Evolutionary conservation across 495 filamentous ascomycete species (phyloP), one percentile per base, ranked within the genome.

Genomic region (Thermothielavioides terrestris): DNA sequence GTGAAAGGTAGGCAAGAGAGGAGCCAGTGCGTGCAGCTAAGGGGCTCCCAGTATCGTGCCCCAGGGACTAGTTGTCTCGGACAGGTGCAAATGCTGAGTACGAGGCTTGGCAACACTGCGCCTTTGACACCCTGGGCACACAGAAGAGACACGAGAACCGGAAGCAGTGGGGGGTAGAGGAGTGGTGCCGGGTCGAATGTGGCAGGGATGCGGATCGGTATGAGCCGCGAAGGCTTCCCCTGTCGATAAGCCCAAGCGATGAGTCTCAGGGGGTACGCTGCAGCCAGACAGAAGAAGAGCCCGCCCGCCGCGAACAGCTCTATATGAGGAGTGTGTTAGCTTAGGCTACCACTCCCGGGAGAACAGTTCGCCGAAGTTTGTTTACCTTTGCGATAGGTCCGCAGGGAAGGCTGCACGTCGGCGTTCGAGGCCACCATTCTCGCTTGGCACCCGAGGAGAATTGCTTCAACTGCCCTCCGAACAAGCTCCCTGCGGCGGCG

Each of bases 141-240:
- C 14, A 89, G 84, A 5, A 92, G 64, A 4, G 92, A 83, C 30
- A 94, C 83, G 17, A 88, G 73, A 7, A 92, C 57, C 2, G 92
- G 88, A 7, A 95, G 72, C 0, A 84, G 54, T 1, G 82, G 71
- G 2, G 92, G 94, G 58, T 97, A 98, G 17, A 98, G 71, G 8
- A 97, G 69, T 6, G 92, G 88, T 14, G 92, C 92, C 2, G 89
- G 92, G 59, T 98, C 92, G 63, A 97, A 95, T 22, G 76, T 72
- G 11, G 81, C 60, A 1, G 88, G 86, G 15, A 94, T 70, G 12
- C 38, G 71, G 64, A 78, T 43, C 3, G 71, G 67, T 20, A 74
- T 46, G 25, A 35, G 67, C 38, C 47, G 60, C 15, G 61, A 63
- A 2, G 70, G 67, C 3, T 51, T 66, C 15, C 66, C 56, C 27